Evolutionary conservation across 2,329 filamentous ascomycete species (phyloP).

Genomic region (Cryphonectria japonica): DNA sequence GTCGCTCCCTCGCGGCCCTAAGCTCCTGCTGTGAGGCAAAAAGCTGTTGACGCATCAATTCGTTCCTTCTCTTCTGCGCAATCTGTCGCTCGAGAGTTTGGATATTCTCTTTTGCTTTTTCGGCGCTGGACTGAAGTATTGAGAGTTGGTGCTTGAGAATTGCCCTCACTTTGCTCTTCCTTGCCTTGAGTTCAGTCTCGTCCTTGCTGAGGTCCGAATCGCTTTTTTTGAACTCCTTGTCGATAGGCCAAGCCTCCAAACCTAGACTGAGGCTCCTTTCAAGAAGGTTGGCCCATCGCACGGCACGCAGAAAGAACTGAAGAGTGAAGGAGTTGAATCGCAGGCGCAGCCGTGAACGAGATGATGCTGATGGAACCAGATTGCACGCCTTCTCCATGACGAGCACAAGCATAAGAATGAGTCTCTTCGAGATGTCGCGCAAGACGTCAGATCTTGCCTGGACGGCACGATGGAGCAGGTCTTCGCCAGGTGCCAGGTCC

Average conservation of each 20-base stretch:
- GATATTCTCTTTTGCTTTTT: not conserved
- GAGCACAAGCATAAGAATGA: slow-evolving; percentile 27
- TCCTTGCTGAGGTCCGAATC: not conserved
- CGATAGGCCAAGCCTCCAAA: slow-evolving; percentile 16
- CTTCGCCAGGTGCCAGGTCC: not conserved
- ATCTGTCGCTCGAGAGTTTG: not conserved
- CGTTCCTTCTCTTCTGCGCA: not conserved
- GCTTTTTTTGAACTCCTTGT: slow-evolving; percentile 9
- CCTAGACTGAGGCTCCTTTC: slow-evolving; percentile 4
- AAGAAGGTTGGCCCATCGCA: slow-evolving; percentile 23
- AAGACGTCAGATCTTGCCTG: slow-evolving; percentile 5
- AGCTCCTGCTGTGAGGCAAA: not conserved
- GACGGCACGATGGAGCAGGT: not conserved
- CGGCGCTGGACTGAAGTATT: slow-evolving; percentile 5
- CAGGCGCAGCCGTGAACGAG: not conserved
- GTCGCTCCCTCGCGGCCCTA: not conserved
- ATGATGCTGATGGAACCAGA: slow-evolving; percentile 11
- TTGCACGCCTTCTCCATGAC: slow-evolving; percentile 13
- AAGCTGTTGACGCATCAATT: not conserved
- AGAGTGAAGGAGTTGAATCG: slow-evolving; percentile 22
- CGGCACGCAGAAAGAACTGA: slow-evolving; percentile 22
- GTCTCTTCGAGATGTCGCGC: slow-evolving; percentile 15
- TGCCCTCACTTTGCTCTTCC: slow-evolving; percentile 4
- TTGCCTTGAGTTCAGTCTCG: not conserved
- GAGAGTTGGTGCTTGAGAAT: slow-evolving; percentile 12